A percentile compares a stretch with the other conserved stretches of the same genome.
These are phyloP conservation scores for Rhytidiadelphus loreus DNA, from an alignment of 225 moss, liverwort and hornwort genomes.

Conservation along the genomic window DNA sequence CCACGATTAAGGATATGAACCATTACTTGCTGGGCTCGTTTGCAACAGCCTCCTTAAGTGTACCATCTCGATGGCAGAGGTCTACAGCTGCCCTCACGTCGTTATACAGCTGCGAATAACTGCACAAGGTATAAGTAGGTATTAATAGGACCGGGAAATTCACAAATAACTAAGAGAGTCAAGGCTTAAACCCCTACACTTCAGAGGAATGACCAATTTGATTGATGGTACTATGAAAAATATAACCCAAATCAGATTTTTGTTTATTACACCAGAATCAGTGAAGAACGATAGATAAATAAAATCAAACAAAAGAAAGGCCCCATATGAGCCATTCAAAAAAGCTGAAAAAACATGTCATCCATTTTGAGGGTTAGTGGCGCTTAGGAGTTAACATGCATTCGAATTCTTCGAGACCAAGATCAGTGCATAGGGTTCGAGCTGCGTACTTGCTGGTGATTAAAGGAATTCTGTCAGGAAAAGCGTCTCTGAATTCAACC, in stretches of 20 bases:
- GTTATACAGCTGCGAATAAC: constrained; percentile 72
- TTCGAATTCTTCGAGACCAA: neutral
- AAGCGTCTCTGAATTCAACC: constrained; percentile 73
- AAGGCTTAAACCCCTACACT: neutral
- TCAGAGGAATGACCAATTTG: neutral
- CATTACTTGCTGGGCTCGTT: constrained; percentile 73
- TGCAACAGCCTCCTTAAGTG: constrained; percentile 85
- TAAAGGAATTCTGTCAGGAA: constrained; percentile 49
- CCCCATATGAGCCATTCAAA: neutral
- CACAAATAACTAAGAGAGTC: neutral
- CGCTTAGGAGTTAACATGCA: neutral
- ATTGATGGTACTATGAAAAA: neutral
- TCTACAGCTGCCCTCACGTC: constrained; percentile 90
- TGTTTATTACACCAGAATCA: neutral
- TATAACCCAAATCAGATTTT: neutral
- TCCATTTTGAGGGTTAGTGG: neutral
- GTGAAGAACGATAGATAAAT: neutral
- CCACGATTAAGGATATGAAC: neutral
- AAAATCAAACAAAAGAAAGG: neutral
- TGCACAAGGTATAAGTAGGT: constrained; percentile 16
- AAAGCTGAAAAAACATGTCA: neutral
- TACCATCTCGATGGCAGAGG: constrained; percentile 86
- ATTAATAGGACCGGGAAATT: neutral
- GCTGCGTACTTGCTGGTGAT: constrained; percentile 35
- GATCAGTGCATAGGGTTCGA: neutral